Percentiles rank a stretch among this genome's conserved stretches.
These are phyloP conservation scores for Barnettozyma botsteinii DNA, from an alignment of 805 yeast genomes.

Conservation along the genomic window DNA sequence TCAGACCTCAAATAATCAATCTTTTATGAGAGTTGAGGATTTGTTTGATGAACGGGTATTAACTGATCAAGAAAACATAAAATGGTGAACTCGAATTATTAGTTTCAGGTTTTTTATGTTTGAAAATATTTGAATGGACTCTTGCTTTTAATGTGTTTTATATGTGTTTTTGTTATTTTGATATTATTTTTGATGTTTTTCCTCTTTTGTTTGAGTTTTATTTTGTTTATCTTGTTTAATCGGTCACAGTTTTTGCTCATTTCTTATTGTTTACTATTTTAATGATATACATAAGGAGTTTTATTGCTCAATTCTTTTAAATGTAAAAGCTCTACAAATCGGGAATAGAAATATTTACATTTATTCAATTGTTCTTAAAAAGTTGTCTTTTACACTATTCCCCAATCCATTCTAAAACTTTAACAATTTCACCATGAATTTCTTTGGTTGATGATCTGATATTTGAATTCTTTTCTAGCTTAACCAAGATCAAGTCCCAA, in stretches of 20 bases:
- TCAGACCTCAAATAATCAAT: not conserved
- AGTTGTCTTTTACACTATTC: conserved; percentile 7
- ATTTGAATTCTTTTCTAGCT: conserved; percentile 61
- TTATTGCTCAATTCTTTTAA: too few relatives aligned
- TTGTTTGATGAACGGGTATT: conserved; percentile 8
- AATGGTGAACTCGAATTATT: conserved; percentile 3
- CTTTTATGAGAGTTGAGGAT: conserved; percentile 7
- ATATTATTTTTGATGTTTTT: not conserved
- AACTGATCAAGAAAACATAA: conserved; percentile 10
- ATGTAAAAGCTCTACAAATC: too few relatives aligned
- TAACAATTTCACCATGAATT: conserved; percentile 80
- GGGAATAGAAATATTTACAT: too few relatives aligned
- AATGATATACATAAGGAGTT: too few relatives aligned
- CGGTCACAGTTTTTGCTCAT: too few relatives aligned
- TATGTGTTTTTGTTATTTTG: not conserved
- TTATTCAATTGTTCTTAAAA: not conserved
- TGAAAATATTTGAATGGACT: not conserved
- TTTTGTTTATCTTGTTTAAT: too few relatives aligned
- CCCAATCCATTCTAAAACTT: conserved; percentile 84
- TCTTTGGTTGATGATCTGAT: conserved; percentile 60
- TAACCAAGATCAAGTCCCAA: conserved; percentile 53
- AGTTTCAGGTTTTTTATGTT: not conserved
- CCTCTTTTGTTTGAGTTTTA: too few relatives aligned
- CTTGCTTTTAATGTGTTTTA: not conserved
- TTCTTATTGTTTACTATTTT: too few relatives aligned